Evolutionary conservation across 2,329 filamentous ascomycete species (phyloP), one percentile per base, ranked within the genome.

Genomic region (Colletotrichum sp.): DNA sequence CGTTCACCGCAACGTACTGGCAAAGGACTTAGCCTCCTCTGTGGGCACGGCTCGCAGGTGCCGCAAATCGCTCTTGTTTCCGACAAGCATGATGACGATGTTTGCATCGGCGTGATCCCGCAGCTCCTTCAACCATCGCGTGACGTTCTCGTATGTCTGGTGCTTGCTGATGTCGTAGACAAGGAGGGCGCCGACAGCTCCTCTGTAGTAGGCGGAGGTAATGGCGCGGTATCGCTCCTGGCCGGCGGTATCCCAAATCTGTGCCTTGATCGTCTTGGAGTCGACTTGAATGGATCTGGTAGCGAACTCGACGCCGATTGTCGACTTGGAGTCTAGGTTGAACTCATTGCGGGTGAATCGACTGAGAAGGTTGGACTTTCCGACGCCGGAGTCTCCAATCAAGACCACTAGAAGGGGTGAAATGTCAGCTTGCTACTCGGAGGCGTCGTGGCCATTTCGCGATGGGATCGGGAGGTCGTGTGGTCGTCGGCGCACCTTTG

Each of bases 131-230:
- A 99, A 89, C 97, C 97, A 99, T 88, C 98, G 92, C 80, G 96
- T 98, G 83, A 99, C 97, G 86, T 99, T 99, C 89, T 99, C 96
- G 87, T 98, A 99, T 80, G 97, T 99, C 89, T 98, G 96, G 88
- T 98, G 96, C 92, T 99, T 99, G 94, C 95, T 98, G 87, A 99
- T 99, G 87, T 99, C 96, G 90, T 99, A 99, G 84, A 99, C 97
- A 79, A 99, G 95, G 77, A 99, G 93, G 78, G 97, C 97, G 82
- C 97, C 97, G 73, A 99, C 97, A 71, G 97, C 98, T 83, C 97
- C 98, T 82, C 97, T 95, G 89, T 99, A 99, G 90, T 99, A 99
- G 81, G 97, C 97, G 76, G 97, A 98, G 81, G 97, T 99, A 87
- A 99, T 99, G 86, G 97, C 97, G 85, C 98, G 95, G 90, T 99